These are phyloP conservation scores for Pascua guehoae DNA, from an alignment of 1,284 basidiomycete species.

Conservation along the genomic window DNA sequence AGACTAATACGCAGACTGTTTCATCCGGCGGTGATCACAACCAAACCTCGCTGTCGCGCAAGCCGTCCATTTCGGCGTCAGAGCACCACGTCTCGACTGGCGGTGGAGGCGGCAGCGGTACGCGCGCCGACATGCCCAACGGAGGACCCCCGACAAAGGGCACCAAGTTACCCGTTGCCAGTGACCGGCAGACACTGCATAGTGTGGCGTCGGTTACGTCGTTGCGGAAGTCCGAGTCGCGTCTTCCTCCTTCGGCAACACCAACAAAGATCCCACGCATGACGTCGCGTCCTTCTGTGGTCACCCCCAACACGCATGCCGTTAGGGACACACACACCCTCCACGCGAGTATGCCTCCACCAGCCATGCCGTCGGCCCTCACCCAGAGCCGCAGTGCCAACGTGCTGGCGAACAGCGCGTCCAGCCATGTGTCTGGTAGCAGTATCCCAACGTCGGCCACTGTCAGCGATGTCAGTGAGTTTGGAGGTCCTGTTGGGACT, in stretches of 20 bases:
- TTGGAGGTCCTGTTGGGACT: neutral
- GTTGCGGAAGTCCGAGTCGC: slow-evolving; percentile 22
- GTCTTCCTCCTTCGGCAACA: slow-evolving; percentile 41
- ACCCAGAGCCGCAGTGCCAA: slow-evolving; percentile 16
- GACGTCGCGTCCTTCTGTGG: slow-evolving; percentile 55
- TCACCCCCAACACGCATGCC: slow-evolving; percentile 16
- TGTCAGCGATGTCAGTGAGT: slow-evolving; percentile 12
- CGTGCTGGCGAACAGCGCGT: slow-evolving; percentile 1
- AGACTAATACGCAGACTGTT: slow-evolving; percentile 59
- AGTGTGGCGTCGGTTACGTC: slow-evolving; percentile 43
- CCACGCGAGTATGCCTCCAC: slow-evolving; percentile 30
- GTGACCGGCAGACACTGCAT: slow-evolving; percentile 70
- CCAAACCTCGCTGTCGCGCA: slow-evolving; percentile 22
- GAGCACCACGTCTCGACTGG: neutral
- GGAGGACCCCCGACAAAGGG: slow-evolving; percentile 26
- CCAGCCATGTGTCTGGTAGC: slow-evolving; percentile 3
- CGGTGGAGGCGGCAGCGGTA: slow-evolving; percentile 1
- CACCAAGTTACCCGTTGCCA: slow-evolving; percentile 73
- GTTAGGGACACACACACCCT: slow-evolving; percentile 3
- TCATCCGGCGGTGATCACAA: slow-evolving; percentile 64
- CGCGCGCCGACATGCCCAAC: neutral
- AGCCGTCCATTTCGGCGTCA: slow-evolving; percentile 19
- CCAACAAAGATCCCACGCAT: slow-evolving; percentile 95
- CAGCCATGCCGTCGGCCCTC: slow-evolving; percentile 18
- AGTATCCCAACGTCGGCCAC: slow-evolving; percentile 1